Base-by-base conservation (phyloP, 1,284 basidiomycete species). In the Tetrapyrgos nigripes region DNA sequence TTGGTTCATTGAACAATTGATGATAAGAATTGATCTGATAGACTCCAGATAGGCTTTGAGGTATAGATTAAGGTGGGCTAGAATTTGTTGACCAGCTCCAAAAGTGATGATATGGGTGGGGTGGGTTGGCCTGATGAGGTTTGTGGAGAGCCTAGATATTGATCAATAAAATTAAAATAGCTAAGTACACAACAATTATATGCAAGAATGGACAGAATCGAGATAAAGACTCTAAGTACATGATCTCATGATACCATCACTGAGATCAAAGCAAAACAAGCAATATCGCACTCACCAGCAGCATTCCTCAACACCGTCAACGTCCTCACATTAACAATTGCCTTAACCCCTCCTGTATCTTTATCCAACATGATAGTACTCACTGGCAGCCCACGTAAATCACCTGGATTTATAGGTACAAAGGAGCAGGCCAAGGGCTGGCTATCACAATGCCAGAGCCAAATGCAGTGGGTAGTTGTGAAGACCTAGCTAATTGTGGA, bases 261-360 rank as follows among this genome's bases (percentile, higher is more conserved):
- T 49, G 21, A 33, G 23, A 14, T 23, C 33, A 33, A 40, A n/a
- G 24, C 27, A n/a, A n/a, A n/a, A n/a, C n/a, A n/a, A n/a, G n/a
- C n/a, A n/a, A n/a, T n/a, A n/a, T n/a, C n/a, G n/a, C 2, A 47
- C 40, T 45, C 37, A 73, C 92, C 91, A 62, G 89, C 90, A 49
- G 92, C 93, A 57, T 91, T 96, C 48, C 94, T 73, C 46, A 94
- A 71, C 1, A 92, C 90, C 1, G 94, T 96, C 59, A 96, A 73
- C 37, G 78, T 79, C 43, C 87, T 77, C 1, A 94, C 88, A 67
- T 96, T 94, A 27, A 96, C 75, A 14, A 96, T 73, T 0, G 90
- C 92, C 62, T 81, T 86, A 11, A 88, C 82, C 2, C 75, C 73
- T 1, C 93, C 94, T 0, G 83, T 86, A 4, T 67, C 66, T 62